Conservation (phyloP, 202 grass and related monocot species). For the Miscanthus sacchariflorus region DNA sequence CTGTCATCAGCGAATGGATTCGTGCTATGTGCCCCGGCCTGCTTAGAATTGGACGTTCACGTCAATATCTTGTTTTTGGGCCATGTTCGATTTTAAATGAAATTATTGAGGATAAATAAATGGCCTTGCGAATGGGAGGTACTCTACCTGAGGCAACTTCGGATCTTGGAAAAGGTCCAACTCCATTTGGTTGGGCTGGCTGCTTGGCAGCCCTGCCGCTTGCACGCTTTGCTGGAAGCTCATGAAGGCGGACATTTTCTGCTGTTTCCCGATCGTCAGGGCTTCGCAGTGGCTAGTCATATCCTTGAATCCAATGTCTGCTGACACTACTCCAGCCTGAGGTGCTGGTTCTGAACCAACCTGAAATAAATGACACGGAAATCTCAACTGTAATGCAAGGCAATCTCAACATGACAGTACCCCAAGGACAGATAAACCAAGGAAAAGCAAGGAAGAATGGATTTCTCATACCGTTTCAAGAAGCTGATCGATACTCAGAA, state of each 20-base stretch:
- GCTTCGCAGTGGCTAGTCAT: constrained; percentile 92
- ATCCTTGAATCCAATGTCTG: constrained; percentile 83
- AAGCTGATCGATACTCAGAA: constrained; percentile 87
- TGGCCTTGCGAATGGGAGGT: constrained; percentile 12
- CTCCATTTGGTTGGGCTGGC: constrained; percentile 42
- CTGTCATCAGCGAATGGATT: constrained; percentile 82
- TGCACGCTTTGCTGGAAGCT: constrained; percentile 61
- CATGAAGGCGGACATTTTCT: constrained; percentile 88
- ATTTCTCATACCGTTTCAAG: constrained; percentile 76
- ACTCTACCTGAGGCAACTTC: constrained; percentile 45
- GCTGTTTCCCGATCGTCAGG: constrained; percentile 80
- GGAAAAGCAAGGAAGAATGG: background rate
- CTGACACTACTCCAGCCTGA: constrained; percentile 59
- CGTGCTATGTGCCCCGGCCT: constrained; percentile 50
- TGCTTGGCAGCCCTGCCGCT: background rate
- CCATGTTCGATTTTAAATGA: background rate
- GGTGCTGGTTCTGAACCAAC: constrained; percentile 64
- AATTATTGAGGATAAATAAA: background rate
- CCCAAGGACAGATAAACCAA: background rate
- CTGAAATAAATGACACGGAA: constrained; percentile 41
- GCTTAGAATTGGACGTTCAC: constrained; percentile 29
- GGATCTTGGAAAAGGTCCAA: constrained; percentile 43
- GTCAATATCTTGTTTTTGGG: background rate
- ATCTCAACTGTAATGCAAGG: constrained; percentile 27
- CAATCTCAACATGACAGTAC: constrained; percentile 37